Conservation (phyloP, 1,284 basidiomycete genomes). For the Phaffia rhodozyma region DNA sequence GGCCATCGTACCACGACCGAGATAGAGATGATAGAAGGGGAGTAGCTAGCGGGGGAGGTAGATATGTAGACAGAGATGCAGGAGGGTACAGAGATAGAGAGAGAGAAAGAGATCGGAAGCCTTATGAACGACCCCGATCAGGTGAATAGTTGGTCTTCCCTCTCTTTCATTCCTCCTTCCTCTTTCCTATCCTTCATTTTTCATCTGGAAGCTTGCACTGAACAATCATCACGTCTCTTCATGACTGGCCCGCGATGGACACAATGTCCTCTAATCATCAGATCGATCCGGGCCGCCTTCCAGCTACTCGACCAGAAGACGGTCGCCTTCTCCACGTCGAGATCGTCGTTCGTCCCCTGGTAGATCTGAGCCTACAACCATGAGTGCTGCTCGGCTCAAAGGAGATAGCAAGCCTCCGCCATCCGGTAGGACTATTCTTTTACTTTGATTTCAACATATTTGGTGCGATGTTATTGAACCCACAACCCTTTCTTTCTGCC, state of each 20-base stretch:
- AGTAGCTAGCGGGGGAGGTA: background rate
- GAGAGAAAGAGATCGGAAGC: background rate
- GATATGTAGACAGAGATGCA: background rate
- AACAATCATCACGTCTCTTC: background rate
- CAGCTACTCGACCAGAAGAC: background rate
- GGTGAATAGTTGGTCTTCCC: background rate
- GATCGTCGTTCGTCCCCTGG: background rate
- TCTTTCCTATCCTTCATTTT: background rate
- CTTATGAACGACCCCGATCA: background rate
- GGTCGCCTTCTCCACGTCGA: background rate
- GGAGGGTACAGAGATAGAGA: background rate
- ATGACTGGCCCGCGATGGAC: no score
- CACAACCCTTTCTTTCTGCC: no score
- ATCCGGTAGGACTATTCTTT: background rate
- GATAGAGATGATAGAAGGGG: background rate
- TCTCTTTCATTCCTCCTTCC: background rate
- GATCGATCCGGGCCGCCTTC: no score
- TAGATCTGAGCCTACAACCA: no score
- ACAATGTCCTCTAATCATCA: no score
- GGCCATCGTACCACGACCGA: background rate
- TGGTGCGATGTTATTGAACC: no score
- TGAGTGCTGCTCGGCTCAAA: constrained; percentile 5
- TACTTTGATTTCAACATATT: background rate
- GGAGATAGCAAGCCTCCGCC: constrained; percentile 9
- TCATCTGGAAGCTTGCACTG: background rate